Percentiles rank a stretch among this genome's conserved stretches.
These are phyloP conservation scores for Suaeda aralocaspica DNA, from an alignment of 148 eudicot species.

Conservation along the genomic window DNA sequence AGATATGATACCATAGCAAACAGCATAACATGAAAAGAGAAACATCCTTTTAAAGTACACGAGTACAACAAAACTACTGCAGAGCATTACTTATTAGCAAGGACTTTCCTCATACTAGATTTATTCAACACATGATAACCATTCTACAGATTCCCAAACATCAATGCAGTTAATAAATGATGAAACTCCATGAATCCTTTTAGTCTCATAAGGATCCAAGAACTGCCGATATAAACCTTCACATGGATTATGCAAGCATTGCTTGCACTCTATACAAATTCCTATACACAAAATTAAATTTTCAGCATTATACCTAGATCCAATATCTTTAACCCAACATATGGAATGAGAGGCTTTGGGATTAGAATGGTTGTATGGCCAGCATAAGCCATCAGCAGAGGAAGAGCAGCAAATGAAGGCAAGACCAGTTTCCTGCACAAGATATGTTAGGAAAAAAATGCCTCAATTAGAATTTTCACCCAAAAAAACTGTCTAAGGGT, in stretches of 20 bases:
- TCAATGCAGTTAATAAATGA: not conserved
- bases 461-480: not conserved
- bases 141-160: not conserved
- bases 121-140: not conserved
- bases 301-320: constrained; percentile 61
- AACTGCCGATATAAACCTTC: not conserved
- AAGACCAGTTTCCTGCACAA: constrained; percentile 71
- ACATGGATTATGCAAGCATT: constrained; percentile 9
- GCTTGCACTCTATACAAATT: not conserved
- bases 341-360: constrained; percentile 82
- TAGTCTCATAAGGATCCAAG: not conserved
- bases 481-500: not conserved
- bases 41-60: not conserved
- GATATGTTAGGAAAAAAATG: constrained; percentile 16
- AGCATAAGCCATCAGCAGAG: constrained; percentile 97
- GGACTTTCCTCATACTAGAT: not conserved
- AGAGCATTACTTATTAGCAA: not conserved
- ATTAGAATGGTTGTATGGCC: constrained; percentile 91
- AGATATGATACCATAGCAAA: not conserved
- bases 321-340: constrained; percentile 66
- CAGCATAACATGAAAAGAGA: not conserved
- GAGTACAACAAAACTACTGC: not conserved
- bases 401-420: constrained; percentile 93
- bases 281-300: not conserved
- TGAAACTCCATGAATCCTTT: not conserved